A percentile compares a stretch with the other conserved stretches of the same genome.
phyloP scores from a whole-genome alignment of 164 flowering plant genomes.

The Macadamia integrifolia region DNA sequence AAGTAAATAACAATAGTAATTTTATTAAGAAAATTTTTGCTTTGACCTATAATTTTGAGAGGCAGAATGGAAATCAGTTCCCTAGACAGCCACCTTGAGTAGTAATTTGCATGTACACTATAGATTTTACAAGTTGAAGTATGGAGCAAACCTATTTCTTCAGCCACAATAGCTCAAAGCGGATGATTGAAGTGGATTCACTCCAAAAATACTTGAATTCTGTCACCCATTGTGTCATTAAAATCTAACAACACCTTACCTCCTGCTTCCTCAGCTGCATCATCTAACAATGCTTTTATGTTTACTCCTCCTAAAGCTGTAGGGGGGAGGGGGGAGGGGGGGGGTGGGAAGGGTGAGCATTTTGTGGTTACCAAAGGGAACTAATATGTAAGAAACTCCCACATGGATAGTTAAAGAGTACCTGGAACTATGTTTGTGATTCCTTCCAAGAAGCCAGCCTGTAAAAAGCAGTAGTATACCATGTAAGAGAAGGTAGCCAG shows the following conservation, averaged over 20 bases:
- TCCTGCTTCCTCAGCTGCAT: constrained; percentile 59
- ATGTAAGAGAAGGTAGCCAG: neutral
- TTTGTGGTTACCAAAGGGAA: neutral
- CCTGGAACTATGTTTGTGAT: constrained; percentile 87
- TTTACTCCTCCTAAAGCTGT: constrained; percentile 86
- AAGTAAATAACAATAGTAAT: too few species aligned
- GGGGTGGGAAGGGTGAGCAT: too few species aligned
- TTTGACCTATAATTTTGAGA: too few species aligned
- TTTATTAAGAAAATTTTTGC: too few species aligned
- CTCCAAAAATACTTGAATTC: constrained; percentile 87
- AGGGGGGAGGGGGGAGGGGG: neutral
- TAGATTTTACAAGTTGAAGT: too few species aligned
- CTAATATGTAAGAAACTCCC: neutral
- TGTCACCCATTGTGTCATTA: constrained; percentile 69
- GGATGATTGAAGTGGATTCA: constrained; percentile 13
- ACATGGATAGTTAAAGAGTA: constrained; percentile 19
- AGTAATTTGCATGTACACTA: too few species aligned
- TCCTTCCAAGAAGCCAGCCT: constrained; percentile 98
- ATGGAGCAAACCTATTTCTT: neutral
- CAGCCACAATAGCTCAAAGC: neutral
- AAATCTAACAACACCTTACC: constrained; percentile 75
- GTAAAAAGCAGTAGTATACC: constrained; percentile 8
- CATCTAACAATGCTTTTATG: constrained; percentile 66
- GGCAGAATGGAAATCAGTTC: too few species aligned
- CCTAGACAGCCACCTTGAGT: too few species aligned